Evolutionary conservation across 2,329 filamentous ascomycete genomes (phyloP), one percentile per base, ranked within the genome.

Genomic region (Aspergillus pseudonomiae): DNA sequence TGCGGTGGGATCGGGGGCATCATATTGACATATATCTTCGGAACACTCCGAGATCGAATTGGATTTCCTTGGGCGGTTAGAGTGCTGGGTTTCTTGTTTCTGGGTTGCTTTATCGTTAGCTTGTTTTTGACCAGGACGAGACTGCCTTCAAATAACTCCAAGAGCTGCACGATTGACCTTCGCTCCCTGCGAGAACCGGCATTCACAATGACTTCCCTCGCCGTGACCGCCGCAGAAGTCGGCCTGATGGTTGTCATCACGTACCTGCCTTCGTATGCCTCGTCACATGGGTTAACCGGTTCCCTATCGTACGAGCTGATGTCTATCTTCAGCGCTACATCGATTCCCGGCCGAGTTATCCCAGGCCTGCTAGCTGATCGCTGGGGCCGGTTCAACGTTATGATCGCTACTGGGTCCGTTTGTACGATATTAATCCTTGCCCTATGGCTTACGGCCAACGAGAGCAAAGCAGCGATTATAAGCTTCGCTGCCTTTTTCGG

Each of bases 351-450:
- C 3, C 69, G 73, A 1, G n/a, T 67, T 14, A 45, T 74, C 10
- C 69, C 73, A 6, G 73, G 72, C 2, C 64, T 68, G 5, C 50
- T 71, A n/a, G 69, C 73, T 0, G 73, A 75, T 39, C 60, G 59
- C 14, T 57, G 61, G 24, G 73, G 73, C 7, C 66, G 70, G 2
- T 74, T 71, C 39, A 75, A 74, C 50, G 63, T 67, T 14, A 72
- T 74, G 66, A 64, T 70, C 21, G 50, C 69, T 1, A 71, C 66
- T 10, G 58, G 61, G 10, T 21, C 65, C 4, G 46, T 69, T 24
- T 73, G 65, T 55, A 61, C 67, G 43, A 66, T 73, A 28, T 57
- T 72, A 5, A 72, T 68, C 12, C 61, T 71, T 36, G 67, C 62
- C 1, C 57, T 76, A 4, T 76, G 74, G 74, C 61, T 72, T 2